Percentiles rank a stretch among this genome's conserved stretches.
Conservation (phyloP, 1,284 basidiomycete species). For the Naganishia liquefaciens region DNA sequence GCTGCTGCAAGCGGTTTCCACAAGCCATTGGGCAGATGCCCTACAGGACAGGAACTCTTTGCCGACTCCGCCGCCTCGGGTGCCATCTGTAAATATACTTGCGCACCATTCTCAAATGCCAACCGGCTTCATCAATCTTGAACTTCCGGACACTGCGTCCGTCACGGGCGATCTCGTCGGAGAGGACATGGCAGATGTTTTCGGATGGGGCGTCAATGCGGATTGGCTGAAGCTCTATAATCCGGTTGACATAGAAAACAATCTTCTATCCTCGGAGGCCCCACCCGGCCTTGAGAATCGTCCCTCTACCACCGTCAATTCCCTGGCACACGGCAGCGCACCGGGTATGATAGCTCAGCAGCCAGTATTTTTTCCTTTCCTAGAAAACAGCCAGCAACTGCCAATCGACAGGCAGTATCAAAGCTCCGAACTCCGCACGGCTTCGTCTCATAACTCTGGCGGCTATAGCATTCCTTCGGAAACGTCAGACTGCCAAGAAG, state of each 20-base stretch:
- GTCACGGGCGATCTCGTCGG: slow-evolving; percentile 15
- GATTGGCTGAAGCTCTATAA: slow-evolving; percentile 41
- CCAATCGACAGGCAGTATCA: no score
- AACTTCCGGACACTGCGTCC: neutral
- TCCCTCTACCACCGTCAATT: no score
- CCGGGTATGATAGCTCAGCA: no score
- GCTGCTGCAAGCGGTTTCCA: slow-evolving; percentile 24
- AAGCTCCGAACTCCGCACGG: no score
- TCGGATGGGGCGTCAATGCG: slow-evolving; percentile 44
- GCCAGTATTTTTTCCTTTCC: no score
- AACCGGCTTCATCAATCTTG: slow-evolving; percentile 23
- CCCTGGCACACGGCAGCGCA: no score
- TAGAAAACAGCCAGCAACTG: no score
- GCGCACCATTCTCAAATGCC: slow-evolving; percentile 8
- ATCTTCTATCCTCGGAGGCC: slow-evolving; percentile 34
- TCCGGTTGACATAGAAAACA: slow-evolving; percentile 38
- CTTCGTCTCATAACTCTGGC: no score
- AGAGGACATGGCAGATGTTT: slow-evolving; percentile 41
- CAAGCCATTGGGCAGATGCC: slow-evolving; percentile 10
- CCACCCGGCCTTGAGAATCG: no score
- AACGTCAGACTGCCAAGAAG: slow-evolving; percentile 10
- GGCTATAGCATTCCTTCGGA: slow-evolving; percentile 3
- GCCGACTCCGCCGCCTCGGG: no score
- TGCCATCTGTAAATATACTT: no score
- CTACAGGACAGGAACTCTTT: no score